Percentiles rank a stretch among this genome's conserved stretches.
Evolutionary conservation across 2,329 filamentous ascomycete genomes (phyloP).

Genomic region (Biscogniauxia marginata): DNA sequence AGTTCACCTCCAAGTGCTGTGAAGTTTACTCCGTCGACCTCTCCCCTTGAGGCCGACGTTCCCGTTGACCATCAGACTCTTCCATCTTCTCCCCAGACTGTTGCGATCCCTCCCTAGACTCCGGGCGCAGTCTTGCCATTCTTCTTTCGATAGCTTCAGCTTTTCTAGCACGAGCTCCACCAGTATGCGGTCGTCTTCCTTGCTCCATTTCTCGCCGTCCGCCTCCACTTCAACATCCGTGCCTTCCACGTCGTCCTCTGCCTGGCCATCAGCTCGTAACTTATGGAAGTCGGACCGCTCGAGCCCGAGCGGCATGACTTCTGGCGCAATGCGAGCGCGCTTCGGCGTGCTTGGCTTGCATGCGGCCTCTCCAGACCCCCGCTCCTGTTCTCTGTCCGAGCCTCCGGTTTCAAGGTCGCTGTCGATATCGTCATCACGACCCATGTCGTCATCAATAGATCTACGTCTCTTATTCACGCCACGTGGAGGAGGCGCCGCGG

Average conservation of each 20-base stretch:
- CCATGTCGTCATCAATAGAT: constrained; percentile 45
- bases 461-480: constrained; percentile 55
- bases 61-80: constrained; percentile 57
- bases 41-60: constrained; percentile 58
- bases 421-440: constrained; percentile 38
- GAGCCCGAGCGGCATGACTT: constrained; percentile 58
- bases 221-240: constrained; percentile 43
- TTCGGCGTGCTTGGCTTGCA: constrained; percentile 55
- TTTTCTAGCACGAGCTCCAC: constrained; percentile 69
- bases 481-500: constrained; percentile 38
- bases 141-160: constrained; percentile 60
- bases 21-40: constrained; percentile 46
- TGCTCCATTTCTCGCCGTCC: constrained; percentile 55
- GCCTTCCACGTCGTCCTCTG: constrained; percentile 30
- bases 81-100: constrained; percentile 60
- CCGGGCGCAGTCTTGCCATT: constrained; percentile 67
- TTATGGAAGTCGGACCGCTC: constrained; percentile 58
- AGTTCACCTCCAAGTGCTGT: constrained; percentile 55
- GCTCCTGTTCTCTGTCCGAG: constrained; percentile 21
- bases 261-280: constrained; percentile 37
- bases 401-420: constrained; percentile 38
- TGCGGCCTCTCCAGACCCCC: constrained; percentile 18
- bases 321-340: constrained; percentile 59
- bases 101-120: constrained; percentile 60
- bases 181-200: constrained; percentile 62